Conservation (phyloP, 2,329 filamentous ascomycete species). For the Dendryphion nanum region DNA sequence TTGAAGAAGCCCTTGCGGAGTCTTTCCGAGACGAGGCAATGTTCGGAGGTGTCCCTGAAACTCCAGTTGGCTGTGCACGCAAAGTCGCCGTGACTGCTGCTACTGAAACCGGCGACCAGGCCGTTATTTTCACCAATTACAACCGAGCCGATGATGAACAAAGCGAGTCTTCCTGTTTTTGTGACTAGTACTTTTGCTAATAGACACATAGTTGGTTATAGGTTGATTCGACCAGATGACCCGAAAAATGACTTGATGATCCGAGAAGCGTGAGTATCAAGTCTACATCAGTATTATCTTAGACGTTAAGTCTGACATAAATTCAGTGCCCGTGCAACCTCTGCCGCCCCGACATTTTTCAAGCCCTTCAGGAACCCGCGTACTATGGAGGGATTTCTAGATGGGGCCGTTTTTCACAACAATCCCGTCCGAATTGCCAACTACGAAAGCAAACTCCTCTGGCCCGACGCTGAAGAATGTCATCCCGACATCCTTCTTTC, state of each 20-base stretch:
- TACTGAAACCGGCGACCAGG: slow-evolving; percentile 36
- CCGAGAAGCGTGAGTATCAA: slow-evolving; percentile 10
- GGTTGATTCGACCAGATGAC: slow-evolving; percentile 7
- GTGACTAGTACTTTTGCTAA: too few relatives aligned
- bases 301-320: not conserved
- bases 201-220: slow-evolving; percentile 9
- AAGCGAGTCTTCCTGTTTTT: too few relatives aligned
- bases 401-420: slow-evolving; percentile 45
- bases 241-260: slow-evolving; percentile 7
- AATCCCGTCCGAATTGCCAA: slow-evolving; percentile 49
- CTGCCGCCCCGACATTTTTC: slow-evolving; percentile 46
- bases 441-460: slow-evolving; percentile 36
- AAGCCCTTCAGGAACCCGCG: slow-evolving; percentile 43
- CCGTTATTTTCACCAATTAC: slow-evolving; percentile 48
- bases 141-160: slow-evolving; percentile 40
- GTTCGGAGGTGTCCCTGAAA: slow-evolving; percentile 35
- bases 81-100: slow-evolving; percentile 44
- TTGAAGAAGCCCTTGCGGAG: slow-evolving; percentile 35
- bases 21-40: slow-evolving; percentile 26
- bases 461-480: slow-evolving; percentile 17
- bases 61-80: not conserved
- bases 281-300: not conserved
- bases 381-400: slow-evolving; percentile 42
- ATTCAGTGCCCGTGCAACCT: slow-evolving; percentile 43
- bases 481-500: slow-evolving; percentile 25